Conservation (phyloP, 768 basidiomycete species). For the Trametes gibbosa region DNA sequence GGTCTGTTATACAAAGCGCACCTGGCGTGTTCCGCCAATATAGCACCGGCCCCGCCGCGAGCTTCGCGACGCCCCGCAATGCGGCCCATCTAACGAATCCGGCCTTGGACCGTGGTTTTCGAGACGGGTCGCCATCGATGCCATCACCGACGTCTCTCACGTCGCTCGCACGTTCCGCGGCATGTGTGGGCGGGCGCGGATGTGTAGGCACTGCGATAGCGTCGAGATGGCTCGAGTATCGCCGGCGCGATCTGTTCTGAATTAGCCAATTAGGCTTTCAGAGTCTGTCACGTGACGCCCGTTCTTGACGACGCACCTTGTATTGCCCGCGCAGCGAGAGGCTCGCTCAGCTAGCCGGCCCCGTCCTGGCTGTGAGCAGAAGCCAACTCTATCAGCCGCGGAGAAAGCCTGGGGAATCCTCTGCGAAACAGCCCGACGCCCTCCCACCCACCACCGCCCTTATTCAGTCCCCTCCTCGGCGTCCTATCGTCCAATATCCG, state of each 20-base stretch:
- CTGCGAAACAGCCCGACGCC: conserved; percentile 15
- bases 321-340: background rate
- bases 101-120: conserved; percentile 7
- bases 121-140: conserved; percentile 10
- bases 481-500: conserved; percentile 15
- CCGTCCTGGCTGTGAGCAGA: conserved; percentile 4
- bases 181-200: background rate
- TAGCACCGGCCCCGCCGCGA: background rate
- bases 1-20: background rate
- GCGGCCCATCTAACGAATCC: conserved; percentile 8
- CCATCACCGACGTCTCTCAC: conserved; percentile 2
- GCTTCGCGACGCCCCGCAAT: background rate
- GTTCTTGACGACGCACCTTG: conserved; percentile 13
- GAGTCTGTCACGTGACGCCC: conserved; percentile 13
- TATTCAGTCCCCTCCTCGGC: conserved; percentile 8
- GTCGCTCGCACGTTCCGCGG: conserved; percentile 9
- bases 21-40: conserved; percentile 1
- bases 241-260: conserved; percentile 8
- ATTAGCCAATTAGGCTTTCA: conserved; percentile 21
- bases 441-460: conserved; percentile 13
- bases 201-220: conserved; percentile 11
- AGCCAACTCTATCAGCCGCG: conserved; percentile 15
- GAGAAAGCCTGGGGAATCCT: conserved; percentile 21
- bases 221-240: conserved; percentile 7
- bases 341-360: conserved; percentile 3